Conservation (phyloP, 768 basidiomycete species). For the Lactifluus echinatus region DNA sequence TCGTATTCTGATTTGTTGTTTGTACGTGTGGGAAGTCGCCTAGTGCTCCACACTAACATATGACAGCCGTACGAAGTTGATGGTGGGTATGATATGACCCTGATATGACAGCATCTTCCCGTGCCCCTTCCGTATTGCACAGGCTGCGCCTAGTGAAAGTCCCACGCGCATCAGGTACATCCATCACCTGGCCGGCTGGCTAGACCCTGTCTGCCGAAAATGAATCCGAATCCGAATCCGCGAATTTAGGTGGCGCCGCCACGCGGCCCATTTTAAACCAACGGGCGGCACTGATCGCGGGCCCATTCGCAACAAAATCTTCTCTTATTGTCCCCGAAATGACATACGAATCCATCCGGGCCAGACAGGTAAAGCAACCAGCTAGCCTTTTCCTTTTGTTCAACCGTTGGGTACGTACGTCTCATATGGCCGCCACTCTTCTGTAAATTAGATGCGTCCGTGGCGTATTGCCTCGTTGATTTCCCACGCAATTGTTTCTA, state of each 20-base stretch:
- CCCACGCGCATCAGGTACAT: neutral
- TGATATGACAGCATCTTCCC: neutral
- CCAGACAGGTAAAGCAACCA: too few species aligned
- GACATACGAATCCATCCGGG: neutral
- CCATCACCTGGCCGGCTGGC: neutral
- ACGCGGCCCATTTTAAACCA: neutral
- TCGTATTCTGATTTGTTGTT: neutral
- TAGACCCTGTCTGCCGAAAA: neutral
- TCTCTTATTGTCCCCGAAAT: neutral
- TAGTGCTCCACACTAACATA: neutral
- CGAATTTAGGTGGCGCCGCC: neutral
- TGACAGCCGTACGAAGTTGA: neutral
- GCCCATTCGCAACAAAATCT: neutral
- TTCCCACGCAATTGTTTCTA: neutral
- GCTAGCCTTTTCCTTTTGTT: too few species aligned
- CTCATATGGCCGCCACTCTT: neutral
- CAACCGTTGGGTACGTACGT: too few species aligned
- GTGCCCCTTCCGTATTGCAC: neutral
- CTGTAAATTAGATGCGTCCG: neutral
- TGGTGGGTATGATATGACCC: too few species aligned
- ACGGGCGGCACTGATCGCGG: neutral
- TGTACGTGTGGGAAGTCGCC: neutral
- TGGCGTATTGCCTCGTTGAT: neutral
- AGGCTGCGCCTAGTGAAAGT: neutral
- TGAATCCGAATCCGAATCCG: neutral